Conservation (phyloP, 495 filamentous ascomycete genomes). For the Cercophora sp. region DNA sequence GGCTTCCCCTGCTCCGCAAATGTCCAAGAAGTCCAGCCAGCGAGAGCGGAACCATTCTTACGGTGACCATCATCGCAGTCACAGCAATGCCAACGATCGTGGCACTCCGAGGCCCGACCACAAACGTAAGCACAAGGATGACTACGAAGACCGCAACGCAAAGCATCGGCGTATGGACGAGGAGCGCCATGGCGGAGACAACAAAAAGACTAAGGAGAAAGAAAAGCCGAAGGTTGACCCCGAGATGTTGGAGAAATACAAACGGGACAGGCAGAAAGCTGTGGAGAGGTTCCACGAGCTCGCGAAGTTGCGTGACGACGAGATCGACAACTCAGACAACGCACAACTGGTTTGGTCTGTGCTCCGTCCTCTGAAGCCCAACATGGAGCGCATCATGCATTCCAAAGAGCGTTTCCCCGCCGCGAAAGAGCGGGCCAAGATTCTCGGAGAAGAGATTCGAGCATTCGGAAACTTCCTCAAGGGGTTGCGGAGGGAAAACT, state of each 20-base stretch:
- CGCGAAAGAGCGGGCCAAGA: conserved; percentile 43
- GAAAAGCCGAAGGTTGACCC: conserved; percentile 32
- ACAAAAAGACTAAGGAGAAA: conserved; percentile 29
- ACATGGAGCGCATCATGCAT: conserved; percentile 41
- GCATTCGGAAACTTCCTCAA: conserved; percentile 44
- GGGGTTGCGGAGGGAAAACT: conserved; percentile 32
- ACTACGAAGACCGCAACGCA: conserved; percentile 31
- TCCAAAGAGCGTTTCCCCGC: conserved; percentile 40
- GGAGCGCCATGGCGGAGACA: conserved; percentile 19
- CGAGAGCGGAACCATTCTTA: conserved; percentile 38
- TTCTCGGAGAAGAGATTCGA: conserved; percentile 43
- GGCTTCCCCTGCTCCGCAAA: conserved; percentile 54
- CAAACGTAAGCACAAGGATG: conserved; percentile 42
- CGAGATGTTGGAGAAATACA: conserved; percentile 31
- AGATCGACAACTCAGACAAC: conserved; percentile 32
- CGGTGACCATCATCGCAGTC: conserved; percentile 46
- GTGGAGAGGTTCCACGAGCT: conserved; percentile 34
- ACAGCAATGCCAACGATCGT: conserved; percentile 43
- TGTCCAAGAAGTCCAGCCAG: conserved; percentile 38
- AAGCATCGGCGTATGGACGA: conserved; percentile 34
- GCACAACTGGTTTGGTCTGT: conserved; percentile 39
- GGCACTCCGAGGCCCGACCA: conserved; percentile 40
- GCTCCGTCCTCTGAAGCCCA: conserved; percentile 40
- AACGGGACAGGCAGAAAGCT: conserved; percentile 29
- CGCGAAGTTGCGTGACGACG: conserved; percentile 26